phyloP scores from a whole-genome alignment of 2,329 filamentous ascomycete species.

The Fusarium denticulatum region DNA sequence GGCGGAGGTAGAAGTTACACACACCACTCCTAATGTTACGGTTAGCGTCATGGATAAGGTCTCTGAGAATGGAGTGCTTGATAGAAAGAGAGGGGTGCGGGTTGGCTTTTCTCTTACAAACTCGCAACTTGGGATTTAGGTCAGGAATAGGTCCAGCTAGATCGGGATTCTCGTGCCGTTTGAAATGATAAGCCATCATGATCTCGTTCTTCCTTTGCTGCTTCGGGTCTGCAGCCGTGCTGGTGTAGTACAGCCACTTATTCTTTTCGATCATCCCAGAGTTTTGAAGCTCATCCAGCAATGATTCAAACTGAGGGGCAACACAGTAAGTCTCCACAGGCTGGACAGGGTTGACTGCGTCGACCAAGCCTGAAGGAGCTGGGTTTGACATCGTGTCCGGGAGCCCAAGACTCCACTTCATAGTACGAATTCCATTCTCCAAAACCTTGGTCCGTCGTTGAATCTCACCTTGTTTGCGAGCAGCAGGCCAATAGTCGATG shows the following conservation, averaged over 20 bases:
- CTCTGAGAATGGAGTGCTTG: background rate
- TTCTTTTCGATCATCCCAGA: accelerated
- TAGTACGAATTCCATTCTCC: background rate
- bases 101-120: accelerated
- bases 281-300: background rate
- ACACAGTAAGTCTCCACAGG: background rate
- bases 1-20: background rate
- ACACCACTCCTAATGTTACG: background rate
- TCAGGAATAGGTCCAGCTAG: background rate
- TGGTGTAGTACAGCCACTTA: background rate
- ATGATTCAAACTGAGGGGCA: background rate
- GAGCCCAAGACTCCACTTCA: background rate
- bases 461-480: background rate
- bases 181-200: background rate
- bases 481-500: background rate
- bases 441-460: background rate
- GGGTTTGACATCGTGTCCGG: accelerated
- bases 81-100: background rate
- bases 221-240: background rate
- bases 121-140: no score
- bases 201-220: background rate
- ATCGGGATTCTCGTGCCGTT: background rate
- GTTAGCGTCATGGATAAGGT: background rate
- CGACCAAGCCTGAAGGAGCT: accelerated
- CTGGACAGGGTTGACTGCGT: accelerated